Evolutionary conservation across 176 grass and related monocot species (phyloP), one percentile per base, ranked within the genome.

Genomic region (Hyparrhenia diplandra): DNA sequence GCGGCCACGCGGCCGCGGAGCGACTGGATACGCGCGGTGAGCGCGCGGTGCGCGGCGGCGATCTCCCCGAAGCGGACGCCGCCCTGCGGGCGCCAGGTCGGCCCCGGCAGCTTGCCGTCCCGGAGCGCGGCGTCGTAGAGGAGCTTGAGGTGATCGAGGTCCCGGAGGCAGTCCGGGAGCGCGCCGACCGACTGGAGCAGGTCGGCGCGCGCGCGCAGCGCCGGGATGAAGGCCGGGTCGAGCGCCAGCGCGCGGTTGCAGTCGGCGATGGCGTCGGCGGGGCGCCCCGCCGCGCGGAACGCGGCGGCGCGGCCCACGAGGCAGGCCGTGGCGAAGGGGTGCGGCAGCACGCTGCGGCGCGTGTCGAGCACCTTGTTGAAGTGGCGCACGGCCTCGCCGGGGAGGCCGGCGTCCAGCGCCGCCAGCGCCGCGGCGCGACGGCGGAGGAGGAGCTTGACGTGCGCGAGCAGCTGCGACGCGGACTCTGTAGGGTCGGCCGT

Each of bases 101-200:
- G 83, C 0, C 92, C 93, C 0, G 93, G 85, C 63, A 95, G 81
- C 87, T 88, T 99, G 41, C 93, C 88, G 74, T 95, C 96, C 1
- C 93, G 93, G 76, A 99, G 89, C 20, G 92, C 91, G 6, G 92
- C 89, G 74, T 99, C 92, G 46, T 99, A 94, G 13, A 99, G 89
- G 16, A 99, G 92, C 76, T 95, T 99, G 57, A 99, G 80, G 87
- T 99, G 97, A 66, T 99, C 93, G 13, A 95, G 90, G 89, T 99
- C 96, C 4, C 89, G 84, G 58, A 99, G 92, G 80, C 88, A 86
- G 16, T 99, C 96, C 0, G 88, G 76, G 64, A 93, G 31, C 0
- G 90, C 88, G 2, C 83, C 67, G 1, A 99, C 66, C 1, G 85
- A 75, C 76, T 93, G 82, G 8, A 95, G 85, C 64, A 99, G 78